These are phyloP conservation scores for Chaetomium sp. DNA, from an alignment of 2,329 filamentous ascomycete species.

Conservation along the genomic window DNA sequence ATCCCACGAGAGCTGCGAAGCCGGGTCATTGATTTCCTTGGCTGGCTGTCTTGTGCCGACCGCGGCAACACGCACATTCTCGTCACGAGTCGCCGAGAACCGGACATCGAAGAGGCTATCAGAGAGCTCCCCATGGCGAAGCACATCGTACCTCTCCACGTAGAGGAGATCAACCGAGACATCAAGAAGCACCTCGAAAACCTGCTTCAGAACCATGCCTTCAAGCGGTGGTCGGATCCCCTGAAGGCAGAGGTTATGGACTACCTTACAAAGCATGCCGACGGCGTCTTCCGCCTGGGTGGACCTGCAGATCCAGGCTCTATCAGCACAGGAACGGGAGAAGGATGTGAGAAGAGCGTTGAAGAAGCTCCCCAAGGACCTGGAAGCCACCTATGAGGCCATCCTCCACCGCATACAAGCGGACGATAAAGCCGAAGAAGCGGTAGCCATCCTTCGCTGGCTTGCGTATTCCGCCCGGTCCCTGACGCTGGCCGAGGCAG, in stretches of 20 bases:
- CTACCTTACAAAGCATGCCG: not conserved
- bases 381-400: not conserved
- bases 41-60: not conserved
- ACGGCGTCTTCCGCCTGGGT: not conserved
- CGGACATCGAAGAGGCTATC: not conserved
- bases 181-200: not conserved
- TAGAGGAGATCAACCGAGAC: not conserved
- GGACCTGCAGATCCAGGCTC: not conserved
- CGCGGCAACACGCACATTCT: not conserved
- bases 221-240: not conserved
- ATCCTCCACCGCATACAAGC: not conserved
- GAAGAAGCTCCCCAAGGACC: not conserved
- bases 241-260: not conserved
- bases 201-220: not conserved
- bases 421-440: not conserved
- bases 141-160: not conserved
- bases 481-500: not conserved
- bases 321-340: not conserved
- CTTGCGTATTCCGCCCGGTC: not conserved
- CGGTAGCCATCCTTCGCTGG: not conserved
- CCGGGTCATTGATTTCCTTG: not conserved
- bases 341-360: not conserved
- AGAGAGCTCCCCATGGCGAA: not conserved
- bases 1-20: not conserved
- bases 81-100: not conserved